A percentile compares a stretch with the other conserved stretches of the same genome.
Conservation (phyloP, 23 red algal species). For the Agarophyton chilense region DNA sequence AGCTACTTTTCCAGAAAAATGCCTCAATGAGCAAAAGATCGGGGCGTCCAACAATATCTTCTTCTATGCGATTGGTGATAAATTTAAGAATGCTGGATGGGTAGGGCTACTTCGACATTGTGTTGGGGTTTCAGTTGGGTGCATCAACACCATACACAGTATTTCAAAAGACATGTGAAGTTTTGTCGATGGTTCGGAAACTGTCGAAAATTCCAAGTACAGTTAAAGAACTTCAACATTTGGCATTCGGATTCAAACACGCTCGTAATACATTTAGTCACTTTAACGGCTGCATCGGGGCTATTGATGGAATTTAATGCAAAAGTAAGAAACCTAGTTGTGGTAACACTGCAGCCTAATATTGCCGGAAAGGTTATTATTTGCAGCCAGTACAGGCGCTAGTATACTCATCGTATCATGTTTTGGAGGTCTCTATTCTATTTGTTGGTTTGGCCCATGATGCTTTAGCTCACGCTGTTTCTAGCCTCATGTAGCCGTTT, state of each 20-base stretch:
- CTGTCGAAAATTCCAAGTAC: background rate
- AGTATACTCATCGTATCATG: slow-evolving; percentile 2
- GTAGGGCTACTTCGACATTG: slow-evolving; percentile 1
- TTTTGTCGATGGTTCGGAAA: background rate
- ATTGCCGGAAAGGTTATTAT: slow-evolving; percentile 30
- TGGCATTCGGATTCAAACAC: background rate
- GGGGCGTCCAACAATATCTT: background rate
- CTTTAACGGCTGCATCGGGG: slow-evolving; percentile 14
- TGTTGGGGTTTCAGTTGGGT: background rate
- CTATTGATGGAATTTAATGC: slow-evolving; percentile 2
- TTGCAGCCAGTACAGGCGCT: background rate
- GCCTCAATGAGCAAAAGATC: background rate
- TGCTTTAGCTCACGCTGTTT: background rate
- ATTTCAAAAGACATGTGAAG: slow-evolving; percentile 7
- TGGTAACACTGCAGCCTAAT: background rate
- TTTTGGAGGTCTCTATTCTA: slow-evolving; percentile 9
- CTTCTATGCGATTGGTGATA: slow-evolving; percentile 2
- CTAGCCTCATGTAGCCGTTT: background rate
- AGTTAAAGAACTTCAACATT: background rate
- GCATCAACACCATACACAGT: slow-evolving; percentile 1
- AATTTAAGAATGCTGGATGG: slow-evolving; percentile 6
- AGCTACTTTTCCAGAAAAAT: slow-evolving; percentile 4
- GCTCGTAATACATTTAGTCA: background rate
- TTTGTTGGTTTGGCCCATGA: slow-evolving; percentile 20
- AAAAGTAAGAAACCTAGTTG: slow-evolving; percentile 11